Conservation (phyloP, 495 filamentous ascomycete genomes). For the Penicillium taxi region DNA sequence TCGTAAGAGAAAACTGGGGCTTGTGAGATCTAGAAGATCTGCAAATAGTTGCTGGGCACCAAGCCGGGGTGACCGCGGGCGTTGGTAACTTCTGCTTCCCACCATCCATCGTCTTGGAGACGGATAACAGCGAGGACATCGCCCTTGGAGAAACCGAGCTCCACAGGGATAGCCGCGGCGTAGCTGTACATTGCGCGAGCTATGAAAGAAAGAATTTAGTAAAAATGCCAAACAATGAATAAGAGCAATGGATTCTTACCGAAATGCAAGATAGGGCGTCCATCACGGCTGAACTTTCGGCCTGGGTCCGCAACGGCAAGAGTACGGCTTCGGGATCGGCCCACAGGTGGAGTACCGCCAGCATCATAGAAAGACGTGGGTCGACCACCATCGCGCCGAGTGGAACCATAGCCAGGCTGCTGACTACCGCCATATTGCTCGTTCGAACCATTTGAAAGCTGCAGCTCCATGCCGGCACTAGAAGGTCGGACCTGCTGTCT, state of each 20-base stretch:
- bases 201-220: constrained; percentile 28
- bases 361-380: constrained; percentile 58
- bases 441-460: constrained; percentile 53
- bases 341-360: constrained; percentile 27
- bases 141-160: constrained; percentile 88
- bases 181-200: constrained; percentile 93
- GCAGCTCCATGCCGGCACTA: constrained; percentile 74
- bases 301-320: constrained; percentile 51
- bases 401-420: constrained; percentile 48
- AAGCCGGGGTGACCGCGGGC: constrained; percentile 67
- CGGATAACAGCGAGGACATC: constrained; percentile 83
- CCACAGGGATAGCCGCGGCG: constrained; percentile 86
- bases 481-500: constrained; percentile 52
- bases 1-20: constrained; percentile 15
- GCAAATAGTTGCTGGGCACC: constrained; percentile 96
- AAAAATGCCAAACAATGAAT: not conserved
- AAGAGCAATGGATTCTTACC: constrained; percentile 50
- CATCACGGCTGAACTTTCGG: constrained; percentile 75
- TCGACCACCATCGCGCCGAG: constrained; percentile 37
- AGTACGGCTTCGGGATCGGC: constrained; percentile 71
- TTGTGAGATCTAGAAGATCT: constrained; percentile 41
- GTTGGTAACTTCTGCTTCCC: constrained; percentile 91
- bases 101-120: constrained; percentile 98
- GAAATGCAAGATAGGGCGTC: constrained; percentile 81
- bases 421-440: constrained; percentile 39